phyloP scores from a whole-genome alignment of 2,329 filamentous ascomycete species.

The Cryphonectria japonica region DNA sequence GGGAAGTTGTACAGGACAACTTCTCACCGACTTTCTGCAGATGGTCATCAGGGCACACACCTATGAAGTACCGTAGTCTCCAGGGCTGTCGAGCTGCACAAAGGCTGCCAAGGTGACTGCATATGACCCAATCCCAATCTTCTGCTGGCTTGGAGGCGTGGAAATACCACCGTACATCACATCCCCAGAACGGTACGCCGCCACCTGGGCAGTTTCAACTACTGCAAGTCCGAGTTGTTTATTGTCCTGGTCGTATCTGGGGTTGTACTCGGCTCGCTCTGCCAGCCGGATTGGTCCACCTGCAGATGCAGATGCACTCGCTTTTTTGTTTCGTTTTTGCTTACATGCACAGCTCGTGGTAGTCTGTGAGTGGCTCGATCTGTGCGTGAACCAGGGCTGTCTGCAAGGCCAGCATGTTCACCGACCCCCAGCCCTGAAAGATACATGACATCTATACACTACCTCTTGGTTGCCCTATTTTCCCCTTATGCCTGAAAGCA shows the following conservation, averaged over 20 bases:
- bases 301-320: background rate
- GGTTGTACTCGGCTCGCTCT: background rate
- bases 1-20: background rate
- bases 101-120: background rate
- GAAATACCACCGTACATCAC: background rate
- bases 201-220: background rate
- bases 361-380: background rate
- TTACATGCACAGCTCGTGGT: slow-evolving; percentile 2
- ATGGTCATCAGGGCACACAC: background rate
- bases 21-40: background rate
- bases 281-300: background rate
- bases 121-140: too few species aligned
- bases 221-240: background rate
- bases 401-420: slow-evolving; percentile 5
- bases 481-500: background rate
- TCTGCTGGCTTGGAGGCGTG: too few species aligned
- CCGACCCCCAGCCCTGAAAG: background rate
- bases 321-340: background rate
- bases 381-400: background rate
- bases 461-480: background rate
- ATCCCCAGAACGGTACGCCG: background rate
- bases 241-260: background rate
- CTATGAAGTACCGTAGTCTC: background rate
- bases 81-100: background rate
- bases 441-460: background rate